These are phyloP conservation scores for Durusdinium trenchii DNA, from an alignment of 73 alveolate species.

Conservation along the genomic window DNA sequence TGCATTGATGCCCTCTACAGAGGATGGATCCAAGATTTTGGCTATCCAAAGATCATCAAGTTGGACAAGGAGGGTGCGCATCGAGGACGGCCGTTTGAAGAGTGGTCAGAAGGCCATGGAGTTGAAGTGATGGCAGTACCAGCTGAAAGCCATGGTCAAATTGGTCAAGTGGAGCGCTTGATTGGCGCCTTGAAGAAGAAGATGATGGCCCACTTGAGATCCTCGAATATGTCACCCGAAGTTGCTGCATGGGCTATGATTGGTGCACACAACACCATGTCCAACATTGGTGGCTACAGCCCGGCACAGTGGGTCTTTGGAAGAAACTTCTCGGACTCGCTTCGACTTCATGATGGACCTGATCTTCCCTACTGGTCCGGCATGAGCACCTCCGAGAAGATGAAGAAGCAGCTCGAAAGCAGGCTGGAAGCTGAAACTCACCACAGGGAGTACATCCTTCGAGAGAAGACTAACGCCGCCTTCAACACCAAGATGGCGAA, in stretches of 20 bases:
- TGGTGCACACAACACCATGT: not conserved
- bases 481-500: not conserved
- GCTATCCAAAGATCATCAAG: not conserved
- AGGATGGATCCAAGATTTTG: slow-evolving; percentile 1
- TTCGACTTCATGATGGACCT: not conserved
- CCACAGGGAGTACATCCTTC: no score
- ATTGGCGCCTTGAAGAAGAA: slow-evolving; percentile 17
- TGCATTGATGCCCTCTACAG: not conserved
- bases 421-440: not conserved
- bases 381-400: not conserved
- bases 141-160: not conserved
- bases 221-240: not conserved
- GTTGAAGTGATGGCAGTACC: not conserved
- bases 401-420: no score
- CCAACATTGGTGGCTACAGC: not conserved
- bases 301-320: slow-evolving; percentile 41
- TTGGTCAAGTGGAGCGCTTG: not conserved
- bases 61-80: not conserved
- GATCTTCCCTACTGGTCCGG: not conserved
- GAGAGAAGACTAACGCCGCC: not conserved
- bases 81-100: not conserved
- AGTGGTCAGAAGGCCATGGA: not conserved
- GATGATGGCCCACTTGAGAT: not conserved
- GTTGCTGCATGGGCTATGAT: slow-evolving; percentile 10
- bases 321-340: not conserved